Conservation (phyloP, 2,329 filamentous ascomycete species). For the Microcera coccophila region DNA sequence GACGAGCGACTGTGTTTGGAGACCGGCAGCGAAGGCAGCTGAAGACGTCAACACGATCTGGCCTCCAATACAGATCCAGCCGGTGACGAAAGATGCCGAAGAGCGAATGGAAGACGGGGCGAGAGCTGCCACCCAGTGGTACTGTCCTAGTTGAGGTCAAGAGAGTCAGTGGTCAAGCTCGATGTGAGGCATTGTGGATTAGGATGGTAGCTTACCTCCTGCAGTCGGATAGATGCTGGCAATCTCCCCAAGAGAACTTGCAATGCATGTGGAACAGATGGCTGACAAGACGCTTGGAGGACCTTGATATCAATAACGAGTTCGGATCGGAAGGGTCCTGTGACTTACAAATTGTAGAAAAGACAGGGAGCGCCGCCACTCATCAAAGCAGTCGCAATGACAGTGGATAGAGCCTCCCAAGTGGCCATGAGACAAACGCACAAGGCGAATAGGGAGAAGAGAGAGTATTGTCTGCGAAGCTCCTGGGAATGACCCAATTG, state of each 20-base stretch:
- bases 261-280: slow-evolving; percentile 49
- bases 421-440: slow-evolving; percentile 56
- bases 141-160: slow-evolving; percentile 33
- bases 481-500: slow-evolving; percentile 37
- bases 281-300: slow-evolving; percentile 40
- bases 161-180: not conserved
- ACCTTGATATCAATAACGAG: not conserved
- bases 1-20: slow-evolving; percentile 42
- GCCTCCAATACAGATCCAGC: slow-evolving; percentile 45
- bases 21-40: slow-evolving; percentile 43
- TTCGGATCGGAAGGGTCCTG: not conserved
- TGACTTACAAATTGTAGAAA: slow-evolving; percentile 46
- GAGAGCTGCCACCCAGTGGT: slow-evolving; percentile 44
- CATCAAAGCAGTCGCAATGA: slow-evolving; percentile 42
- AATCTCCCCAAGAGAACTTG: slow-evolving; percentile 52
- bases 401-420: slow-evolving; percentile 54
- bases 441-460: slow-evolving; percentile 53
- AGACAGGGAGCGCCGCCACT: slow-evolving; percentile 52
- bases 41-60: slow-evolving; percentile 45
- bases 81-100: slow-evolving; percentile 23
- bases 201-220: not conserved
- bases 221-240: slow-evolving; percentile 57
- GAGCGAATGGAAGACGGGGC: slow-evolving; percentile 8
- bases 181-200: not conserved
- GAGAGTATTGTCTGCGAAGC: slow-evolving; percentile 45